Base-by-base conservation (phyloP, 495 filamentous ascomycete species). In the Hypoxylon trugodes region DNA sequence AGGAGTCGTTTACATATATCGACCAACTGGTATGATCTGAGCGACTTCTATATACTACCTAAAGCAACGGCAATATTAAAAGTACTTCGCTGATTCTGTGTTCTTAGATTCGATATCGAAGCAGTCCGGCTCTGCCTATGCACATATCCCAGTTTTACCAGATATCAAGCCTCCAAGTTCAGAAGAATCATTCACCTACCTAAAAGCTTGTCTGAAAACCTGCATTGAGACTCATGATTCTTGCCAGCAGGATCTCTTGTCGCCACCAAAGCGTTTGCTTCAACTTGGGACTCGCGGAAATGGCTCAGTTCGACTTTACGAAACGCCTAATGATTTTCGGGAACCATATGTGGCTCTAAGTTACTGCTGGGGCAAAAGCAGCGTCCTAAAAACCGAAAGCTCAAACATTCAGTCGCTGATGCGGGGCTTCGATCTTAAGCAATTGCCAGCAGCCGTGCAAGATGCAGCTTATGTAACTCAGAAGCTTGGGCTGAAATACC, bases 371-470 rank as follows among this genome's bases (percentile, higher is more conserved):
- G 52, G 52, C 18, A 18, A 42, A 10, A n/a, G 3, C 26, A n/a
- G 15, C 5, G 1, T 9, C 41, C 13, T 56, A 5, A 56, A 36
- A 28, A 46, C 52, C 2, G 19, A 10, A n/a, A 26, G 12, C 1
- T 8, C 3, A 12, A 56, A 56, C 13, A 46, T 56, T 36, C 16
- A 25, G 18, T 43, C 16, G 6, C 41, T 25, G n/a, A 56, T 25
- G 28, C 12, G 40, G 18, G 62, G 55, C 0, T 59, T 76, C 19
- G 7, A n/a, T 0, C 19, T 54, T 7, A 13, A 16, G 7, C 13
- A 40, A 12, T 69, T 76, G 1, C 68, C 68, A 1, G 57, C 32
- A 12, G 69, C 61, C 5, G 67, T 76, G 37, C 68, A 38, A n/a
- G 67, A 76, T 22, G 66, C 74, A 2, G 49, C 72, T 18, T 22